These are phyloP conservation scores for Xylaria sp. DNA, from an alignment of 2,329 filamentous ascomycete species.

Conservation along the genomic window DNA sequence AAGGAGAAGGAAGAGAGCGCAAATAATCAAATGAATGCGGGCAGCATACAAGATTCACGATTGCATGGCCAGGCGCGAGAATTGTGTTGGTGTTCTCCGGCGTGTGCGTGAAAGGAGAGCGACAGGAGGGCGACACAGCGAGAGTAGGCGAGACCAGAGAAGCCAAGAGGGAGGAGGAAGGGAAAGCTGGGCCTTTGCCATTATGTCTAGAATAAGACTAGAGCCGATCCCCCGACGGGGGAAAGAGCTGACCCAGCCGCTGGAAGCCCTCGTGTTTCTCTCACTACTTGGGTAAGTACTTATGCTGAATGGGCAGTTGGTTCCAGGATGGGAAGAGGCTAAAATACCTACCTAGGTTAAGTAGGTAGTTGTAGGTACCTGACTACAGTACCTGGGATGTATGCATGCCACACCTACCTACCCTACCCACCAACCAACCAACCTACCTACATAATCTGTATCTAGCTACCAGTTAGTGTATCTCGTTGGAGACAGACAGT, in stretches of 20 bases:
- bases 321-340: slow-evolving; percentile 28
- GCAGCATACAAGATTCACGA: slow-evolving; percentile 20
- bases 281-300: background rate
- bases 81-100: slow-evolving; percentile 13
- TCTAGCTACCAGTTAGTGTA: background rate
- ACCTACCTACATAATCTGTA: background rate
- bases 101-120: slow-evolving; percentile 4
- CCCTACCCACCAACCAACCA: background rate
- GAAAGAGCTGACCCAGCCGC: slow-evolving; percentile 35
- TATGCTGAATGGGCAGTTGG: slow-evolving; percentile 3
- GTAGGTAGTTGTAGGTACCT: slow-evolving; percentile 1
- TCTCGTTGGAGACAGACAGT: background rate
- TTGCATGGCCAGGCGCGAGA: slow-evolving; percentile 28
- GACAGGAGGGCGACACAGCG: background rate
- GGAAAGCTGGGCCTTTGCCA: slow-evolving; percentile 3
- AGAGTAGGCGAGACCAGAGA: too few relatives aligned
- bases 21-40: slow-evolving; percentile 21
- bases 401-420: background rate
- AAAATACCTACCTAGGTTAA: slow-evolving; percentile 14
- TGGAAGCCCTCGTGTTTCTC: slow-evolving; percentile 36
- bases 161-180: background rate
- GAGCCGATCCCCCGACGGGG: slow-evolving; percentile 4
- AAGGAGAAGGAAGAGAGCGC: slow-evolving; percentile 12
- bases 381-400: background rate
- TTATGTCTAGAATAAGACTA: slow-evolving; percentile 25